A percentile compares a stretch with the other conserved stretches of the same genome.
phyloP scores from a whole-genome alignment of 441 rosid species.

The Corymbia citriodora region DNA sequence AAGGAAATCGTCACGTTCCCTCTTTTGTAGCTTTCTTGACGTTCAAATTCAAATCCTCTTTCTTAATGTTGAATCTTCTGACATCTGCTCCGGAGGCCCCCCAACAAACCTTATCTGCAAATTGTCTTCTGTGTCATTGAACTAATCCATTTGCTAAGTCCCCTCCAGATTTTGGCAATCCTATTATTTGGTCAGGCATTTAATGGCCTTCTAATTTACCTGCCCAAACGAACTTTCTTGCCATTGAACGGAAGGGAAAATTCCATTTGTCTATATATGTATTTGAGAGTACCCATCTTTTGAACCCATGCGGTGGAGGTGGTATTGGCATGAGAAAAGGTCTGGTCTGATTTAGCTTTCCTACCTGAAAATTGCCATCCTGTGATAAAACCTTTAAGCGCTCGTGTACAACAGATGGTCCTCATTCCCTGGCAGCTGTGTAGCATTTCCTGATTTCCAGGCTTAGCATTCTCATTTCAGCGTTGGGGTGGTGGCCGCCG shows the following conservation, averaged over 20 bases:
- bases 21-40: not conserved
- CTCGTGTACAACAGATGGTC: not conserved
- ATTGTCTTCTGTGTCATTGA: not conserved
- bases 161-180: not conserved
- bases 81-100: not conserved
- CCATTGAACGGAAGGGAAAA: not conserved
- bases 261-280: not conserved
- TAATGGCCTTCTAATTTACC: not conserved
- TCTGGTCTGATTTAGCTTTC: not conserved
- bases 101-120: not conserved
- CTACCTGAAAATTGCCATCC: not conserved
- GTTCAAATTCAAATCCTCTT: not conserved
- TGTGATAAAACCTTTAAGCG: not conserved
- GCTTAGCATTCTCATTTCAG: not conserved
- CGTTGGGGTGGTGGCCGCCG: fast-evolving
- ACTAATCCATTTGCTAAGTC: not conserved
- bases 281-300: not conserved
- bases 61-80: not conserved
- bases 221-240: not conserved
- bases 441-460: not conserved
- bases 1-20: not conserved
- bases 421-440: not conserved
- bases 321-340: not conserved
- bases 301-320: not conserved
- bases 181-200: not conserved